Evolutionary conservation across 192 early-diverging fungal genomes (phyloP).

Genomic region (Coemansia sp.): DNA sequence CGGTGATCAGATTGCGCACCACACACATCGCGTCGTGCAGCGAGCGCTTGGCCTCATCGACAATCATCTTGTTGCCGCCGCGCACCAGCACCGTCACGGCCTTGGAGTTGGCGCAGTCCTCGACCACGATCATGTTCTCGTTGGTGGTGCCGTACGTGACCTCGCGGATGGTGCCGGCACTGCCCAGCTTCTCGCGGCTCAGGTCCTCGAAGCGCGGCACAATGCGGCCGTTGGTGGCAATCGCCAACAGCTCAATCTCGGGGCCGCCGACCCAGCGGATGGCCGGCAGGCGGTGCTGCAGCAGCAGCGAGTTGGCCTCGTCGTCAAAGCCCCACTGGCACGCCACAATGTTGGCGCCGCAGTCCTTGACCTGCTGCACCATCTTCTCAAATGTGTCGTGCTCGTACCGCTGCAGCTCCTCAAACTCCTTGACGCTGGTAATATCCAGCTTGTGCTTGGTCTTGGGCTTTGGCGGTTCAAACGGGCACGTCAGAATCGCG

Average conservation of each 20-base stretch:
- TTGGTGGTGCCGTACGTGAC: slow-evolving; percentile 52
- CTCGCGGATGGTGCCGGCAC: slow-evolving; percentile 92
- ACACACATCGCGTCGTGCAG: slow-evolving; percentile 99
- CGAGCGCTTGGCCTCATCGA: slow-evolving; percentile 97
- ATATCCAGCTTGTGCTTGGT: slow-evolving; percentile 99
- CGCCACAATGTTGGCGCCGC: slow-evolving; percentile 95
- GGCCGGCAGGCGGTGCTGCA: slow-evolving; percentile 96
- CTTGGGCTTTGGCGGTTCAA: slow-evolving; percentile 99
- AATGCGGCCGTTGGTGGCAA: slow-evolving; percentile 99
- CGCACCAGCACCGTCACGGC: slow-evolving; percentile 96
- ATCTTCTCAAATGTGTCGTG: slow-evolving; percentile 94
- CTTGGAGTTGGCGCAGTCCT: slow-evolving; percentile 97
- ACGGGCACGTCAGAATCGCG: slow-evolving; percentile 98
- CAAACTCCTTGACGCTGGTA: slow-evolving; percentile 96
- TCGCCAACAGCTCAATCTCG: slow-evolving; percentile 99
- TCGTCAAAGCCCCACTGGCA: slow-evolving; percentile 99
- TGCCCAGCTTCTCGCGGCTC: slow-evolving; percentile 79
- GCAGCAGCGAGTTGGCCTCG: slow-evolving; percentile 97
- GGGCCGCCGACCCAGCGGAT: slow-evolving; percentile 99
- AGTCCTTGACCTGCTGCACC: slow-evolving; percentile 96
- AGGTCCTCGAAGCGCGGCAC: slow-evolving; percentile 99
- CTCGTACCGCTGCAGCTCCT: slow-evolving; percentile 95
- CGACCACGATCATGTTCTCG: slow-evolving; percentile 99
- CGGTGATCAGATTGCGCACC: slow-evolving; percentile 92
- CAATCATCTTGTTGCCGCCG: slow-evolving; percentile 99